phyloP scores from a whole-genome alignment of 148 eudicot species.

The Rhododendron griersonianum region DNA sequence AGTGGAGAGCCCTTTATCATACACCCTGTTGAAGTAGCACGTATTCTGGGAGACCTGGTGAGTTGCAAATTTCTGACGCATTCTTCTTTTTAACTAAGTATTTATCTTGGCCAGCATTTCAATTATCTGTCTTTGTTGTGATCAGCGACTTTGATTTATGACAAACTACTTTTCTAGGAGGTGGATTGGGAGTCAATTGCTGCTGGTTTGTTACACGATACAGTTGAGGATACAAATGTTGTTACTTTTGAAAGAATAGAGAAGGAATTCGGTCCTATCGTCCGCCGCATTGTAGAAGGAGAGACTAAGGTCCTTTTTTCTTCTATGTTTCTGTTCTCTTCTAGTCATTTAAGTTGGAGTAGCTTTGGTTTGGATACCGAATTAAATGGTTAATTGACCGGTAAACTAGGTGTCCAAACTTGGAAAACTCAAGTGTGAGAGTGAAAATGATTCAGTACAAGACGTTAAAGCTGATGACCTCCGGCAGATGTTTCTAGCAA shows the following conservation, averaged over 20 bases:
- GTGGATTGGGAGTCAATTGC: conserved; percentile 99
- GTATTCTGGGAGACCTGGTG: conserved; percentile 93
- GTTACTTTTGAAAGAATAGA: conserved; percentile 90
- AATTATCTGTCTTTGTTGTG: conserved; percentile 4
- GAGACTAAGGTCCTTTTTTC: conserved; percentile 75
- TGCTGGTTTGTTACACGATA: conserved; percentile 96
- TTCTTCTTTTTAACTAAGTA: not conserved
- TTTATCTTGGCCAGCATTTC: not conserved
- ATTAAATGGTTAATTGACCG: conserved; percentile 3
- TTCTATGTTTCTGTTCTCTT: not conserved
- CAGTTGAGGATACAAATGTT: conserved; percentile 92
- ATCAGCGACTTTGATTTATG: not conserved
- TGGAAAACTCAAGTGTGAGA: conserved; percentile 78
- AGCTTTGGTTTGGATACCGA: not conserved
- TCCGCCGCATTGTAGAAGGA: conserved; percentile 95
- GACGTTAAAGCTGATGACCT: conserved; percentile 98
- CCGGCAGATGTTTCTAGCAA: conserved; percentile 95
- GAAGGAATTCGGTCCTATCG: conserved; percentile 78
- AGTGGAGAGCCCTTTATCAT: conserved; percentile 98
- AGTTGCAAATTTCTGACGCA: conserved; percentile 29
- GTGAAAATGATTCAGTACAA: conserved; percentile 64
- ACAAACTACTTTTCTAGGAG: conserved; percentile 51
- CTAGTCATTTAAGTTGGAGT: not conserved
- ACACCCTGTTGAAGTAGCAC: conserved; percentile 99
- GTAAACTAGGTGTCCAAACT: conserved; percentile 81